Evolutionary conservation across 106 monocot species (phyloP), one percentile per base, ranked within the genome.

Genomic region (Triglochin maritima): DNA sequence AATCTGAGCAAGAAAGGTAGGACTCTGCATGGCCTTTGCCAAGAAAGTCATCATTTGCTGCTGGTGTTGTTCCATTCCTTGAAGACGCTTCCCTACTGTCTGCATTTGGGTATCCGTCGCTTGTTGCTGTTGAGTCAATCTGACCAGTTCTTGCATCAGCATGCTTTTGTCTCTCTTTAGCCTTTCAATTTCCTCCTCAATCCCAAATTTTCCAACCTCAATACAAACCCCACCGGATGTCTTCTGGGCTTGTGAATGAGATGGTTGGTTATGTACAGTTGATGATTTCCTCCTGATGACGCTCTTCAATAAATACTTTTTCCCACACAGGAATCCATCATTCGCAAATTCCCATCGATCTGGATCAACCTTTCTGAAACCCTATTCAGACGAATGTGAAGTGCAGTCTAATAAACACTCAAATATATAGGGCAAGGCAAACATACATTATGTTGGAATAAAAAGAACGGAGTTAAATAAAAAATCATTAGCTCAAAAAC

Each of bases 331-430:
- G 46, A 85, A 85, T 12, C 81, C 84, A n/a, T 85, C 84, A 48
- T 85, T 85, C 14, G 84, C 84, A 69, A 85, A 85, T 60, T 85
- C 84, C 80, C 81, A 85, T 63, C 68, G 52, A 55, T 85, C 84
- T 2, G 84, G 75, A 58, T 85, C 84, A 69, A 85, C 81, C 54
- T 85, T 85, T 47, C 72, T 71, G 50, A 85, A 85, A 60, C 84
- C 84, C 84, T 85, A 68, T 13, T 16, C 44, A 63, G 12, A 52
- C 56, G 9, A 63, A 46, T 42, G 44, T 61, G 60, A 61, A 63
- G 45, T 48, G 46, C 47, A 63, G 11, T 58, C 29, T 29, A 29
- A 29, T 29, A 29, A 29, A 29, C 29, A 29, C 29, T 29, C 29
- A 29, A 29, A 29, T 29, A 29, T 29, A 29, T 29, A 29, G 29